Evolutionary conservation across 192 early-diverging fungal genomes (phyloP).

Genomic region (Gamsiella multidivaricata): DNA sequence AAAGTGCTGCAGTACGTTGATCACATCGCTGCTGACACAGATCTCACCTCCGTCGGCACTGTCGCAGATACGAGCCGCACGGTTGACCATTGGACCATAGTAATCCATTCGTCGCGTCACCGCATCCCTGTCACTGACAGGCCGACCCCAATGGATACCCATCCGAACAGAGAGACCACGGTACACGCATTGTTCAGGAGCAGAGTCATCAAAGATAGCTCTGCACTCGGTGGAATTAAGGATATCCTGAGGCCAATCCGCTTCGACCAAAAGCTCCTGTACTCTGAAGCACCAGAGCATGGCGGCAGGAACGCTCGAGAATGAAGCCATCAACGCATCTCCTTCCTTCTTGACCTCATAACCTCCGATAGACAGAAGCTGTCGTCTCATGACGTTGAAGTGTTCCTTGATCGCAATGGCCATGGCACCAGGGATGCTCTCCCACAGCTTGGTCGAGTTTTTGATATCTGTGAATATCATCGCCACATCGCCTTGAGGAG

Average conservation of each 20-base stretch:
- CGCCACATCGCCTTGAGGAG: constrained; percentile 84
- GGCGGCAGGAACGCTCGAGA: constrained; percentile 82
- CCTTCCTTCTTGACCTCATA: constrained; percentile 98
- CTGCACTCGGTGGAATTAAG: constrained; percentile 80
- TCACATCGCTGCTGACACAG: constrained; percentile 87
- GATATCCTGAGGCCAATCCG: constrained; percentile 91
- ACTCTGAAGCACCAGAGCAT: constrained; percentile 90
- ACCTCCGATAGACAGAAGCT: constrained; percentile 83
- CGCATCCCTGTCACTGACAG: constrained; percentile 88
- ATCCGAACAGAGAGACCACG: constrained; percentile 91
- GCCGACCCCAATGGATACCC: constrained; percentile 92
- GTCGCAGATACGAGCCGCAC: constrained; percentile 82
- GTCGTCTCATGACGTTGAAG: constrained; percentile 83
- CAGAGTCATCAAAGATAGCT: constrained; percentile 72
- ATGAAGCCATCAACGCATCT: constrained; percentile 94
- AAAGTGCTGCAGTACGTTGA: constrained; percentile 38
- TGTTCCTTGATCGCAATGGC: constrained; percentile 88
- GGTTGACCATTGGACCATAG: constrained; percentile 94
- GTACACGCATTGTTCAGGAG: constrained; percentile 73
- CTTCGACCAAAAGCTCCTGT: constrained; percentile 80
- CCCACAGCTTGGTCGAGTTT: constrained; percentile 94
- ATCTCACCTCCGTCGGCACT: constrained; percentile 93
- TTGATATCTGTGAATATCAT: constrained; percentile 96
- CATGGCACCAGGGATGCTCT: constrained; percentile 86
- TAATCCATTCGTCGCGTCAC: constrained; percentile 95